Evolutionary conservation across 805 yeast species (phyloP), one percentile per base, ranked within the genome.

Genomic region (Metschnikowia cubensis): DNA sequence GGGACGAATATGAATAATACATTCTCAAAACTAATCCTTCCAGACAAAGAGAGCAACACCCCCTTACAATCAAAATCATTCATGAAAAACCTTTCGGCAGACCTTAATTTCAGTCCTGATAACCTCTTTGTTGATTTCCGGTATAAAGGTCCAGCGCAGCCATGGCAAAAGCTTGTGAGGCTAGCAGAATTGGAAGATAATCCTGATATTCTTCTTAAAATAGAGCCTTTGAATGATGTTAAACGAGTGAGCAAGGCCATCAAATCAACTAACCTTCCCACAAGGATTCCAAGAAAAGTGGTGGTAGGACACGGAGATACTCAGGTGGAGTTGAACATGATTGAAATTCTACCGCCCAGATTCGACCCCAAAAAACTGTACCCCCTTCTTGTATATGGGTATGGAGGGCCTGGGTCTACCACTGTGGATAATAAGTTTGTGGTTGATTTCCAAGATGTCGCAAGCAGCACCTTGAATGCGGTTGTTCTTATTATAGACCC

Each of bases 391-490:
- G 89, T 86, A 2, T 77, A 79, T 50, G 83, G 80, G 0, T 87
- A 87, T 61, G 94, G 90, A 3, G 95, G 94, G 0, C 96, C 96
- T 1, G 95, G 94, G 0, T 82, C 87, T 3, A 84, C 82, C 55
- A 76, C 80, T 22, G 77, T 80, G 10, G 72, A 70, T 35, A 71
- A 80, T 14, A 63, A 68, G 20, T 82, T 76, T 53, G 62, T 63
- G 7, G 66, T 80, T 21, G 81, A 78, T 8, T 82, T 85, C 56
- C 84, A 83, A 55, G 85, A 84, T 44, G 72, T 80, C 3, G 76
- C 82, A 0, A 72, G 82, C 21, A 77, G 87, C 0, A 70, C 75
- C 2, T 59, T 84, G 41, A 79, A 83, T 59, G 81, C 85, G 0
- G 73, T 87, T 29, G 82, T 86, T 1, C 64, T 87, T 45, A 75